Evolutionary conservation across 2,329 filamentous ascomycete species (phyloP), one percentile per base, ranked within the genome.

Genomic region (Thielaviopsis ethacetica): DNA sequence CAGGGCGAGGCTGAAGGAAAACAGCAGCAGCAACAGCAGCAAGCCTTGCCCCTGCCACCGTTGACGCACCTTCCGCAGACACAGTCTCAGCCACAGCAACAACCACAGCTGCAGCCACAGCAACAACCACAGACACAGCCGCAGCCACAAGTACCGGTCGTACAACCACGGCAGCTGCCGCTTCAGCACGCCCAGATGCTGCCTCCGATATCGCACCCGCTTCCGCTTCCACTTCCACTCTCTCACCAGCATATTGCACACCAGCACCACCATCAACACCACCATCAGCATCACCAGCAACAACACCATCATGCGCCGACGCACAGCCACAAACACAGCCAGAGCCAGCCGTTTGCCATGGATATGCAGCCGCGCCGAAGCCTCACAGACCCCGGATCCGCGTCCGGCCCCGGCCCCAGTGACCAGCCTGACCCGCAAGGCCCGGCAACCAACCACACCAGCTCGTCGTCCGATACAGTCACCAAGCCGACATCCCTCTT

Each of bases 401-500:
- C 41, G 30, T 2, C 61, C 54, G 13, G 55, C 38, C 17, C 63
- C 56, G 26, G 50, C 19, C 7, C 59, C 17, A 59, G n/a, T 57
- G 63, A 2, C 59, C 41, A 53, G 10, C 3, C 38, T 26, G 57
- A 58, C 19, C 51, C 26, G 26, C 49, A 59, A n/a, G 27, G 56
- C 50, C 57, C 63, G 38, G 27, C 51, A 56, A 53, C 58, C 17
- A 53, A 49, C 26, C 34, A 55, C 17, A 47, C 34, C 53, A 56
- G 41, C 53, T 58, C 58, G 10, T 59, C 57, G 9, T 41, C 58
- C 9, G 55, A 57, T 13, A 55, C 55, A 41, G 38, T 41, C 2
- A 57, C 44, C 50, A 61, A 61, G 53, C 59, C 57, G n/a, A 61
- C 67, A 3, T 66, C 68, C 4, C 59, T 71, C 53, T 62, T 66